Percentiles rank a stretch among this genome's conserved stretches.
These are phyloP conservation scores for Raffaelea ambrosiae DNA, from an alignment of 2,329 filamentous ascomycete species.

Conservation along the genomic window DNA sequence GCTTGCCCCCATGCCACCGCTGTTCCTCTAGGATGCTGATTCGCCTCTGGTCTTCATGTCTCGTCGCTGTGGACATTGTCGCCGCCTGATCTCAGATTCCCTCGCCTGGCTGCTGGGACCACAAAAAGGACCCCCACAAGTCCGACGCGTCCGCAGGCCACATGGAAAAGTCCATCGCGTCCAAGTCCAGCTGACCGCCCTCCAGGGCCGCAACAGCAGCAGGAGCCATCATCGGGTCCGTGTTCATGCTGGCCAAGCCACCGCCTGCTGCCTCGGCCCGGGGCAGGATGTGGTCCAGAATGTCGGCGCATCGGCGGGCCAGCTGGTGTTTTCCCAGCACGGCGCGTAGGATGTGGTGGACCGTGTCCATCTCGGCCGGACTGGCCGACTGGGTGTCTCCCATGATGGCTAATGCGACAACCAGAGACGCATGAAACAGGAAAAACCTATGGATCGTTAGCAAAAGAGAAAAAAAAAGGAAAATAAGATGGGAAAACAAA, in stretches of 20 bases:
- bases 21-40: too few relatives aligned
- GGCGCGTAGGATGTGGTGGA: background rate
- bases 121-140: slow-evolving; percentile 3
- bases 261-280: background rate
- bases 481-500: background rate
- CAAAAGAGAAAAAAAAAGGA: background rate
- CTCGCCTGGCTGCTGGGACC: slow-evolving; percentile 1
- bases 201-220: too few relatives aligned
- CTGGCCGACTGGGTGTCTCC: background rate
- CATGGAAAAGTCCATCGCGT: slow-evolving; percentile 3
- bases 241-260: background rate
- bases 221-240: too few relatives aligned
- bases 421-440: slow-evolving; percentile 4
- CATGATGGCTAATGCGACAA: slow-evolving; percentile 3
- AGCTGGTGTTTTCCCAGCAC: background rate
- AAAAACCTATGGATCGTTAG: background rate
- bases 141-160: slow-evolving; percentile 1
- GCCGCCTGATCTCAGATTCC: background rate
- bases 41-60: too few relatives aligned
- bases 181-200: background rate
- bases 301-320: slow-evolving; percentile 3
- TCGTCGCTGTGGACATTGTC: too few relatives aligned
- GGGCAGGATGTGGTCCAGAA: slow-evolving; percentile 1
- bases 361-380: background rate
- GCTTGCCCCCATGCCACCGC: too few relatives aligned